Evolutionary conservation across 495 filamentous ascomycete genomes (phyloP), one percentile per base, ranked within the genome.

Genomic region (Aspergillus nanangensis): DNA sequence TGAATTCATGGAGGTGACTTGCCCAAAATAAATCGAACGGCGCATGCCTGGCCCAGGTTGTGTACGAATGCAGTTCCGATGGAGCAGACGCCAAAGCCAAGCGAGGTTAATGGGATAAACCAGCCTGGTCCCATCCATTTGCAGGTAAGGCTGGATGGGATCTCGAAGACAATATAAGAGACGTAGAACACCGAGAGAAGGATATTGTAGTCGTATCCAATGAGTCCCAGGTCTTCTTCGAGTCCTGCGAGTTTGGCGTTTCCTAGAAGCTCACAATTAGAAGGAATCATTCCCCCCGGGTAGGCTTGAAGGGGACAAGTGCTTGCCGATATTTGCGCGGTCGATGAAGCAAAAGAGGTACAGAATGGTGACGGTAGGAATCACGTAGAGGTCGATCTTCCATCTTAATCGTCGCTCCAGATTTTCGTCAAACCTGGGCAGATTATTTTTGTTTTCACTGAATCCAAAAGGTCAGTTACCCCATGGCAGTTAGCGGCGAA

Each of bases 121-220:
- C 67, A 76, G 9, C 75, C 70, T 3, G 69, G 68, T 0, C 72
- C 72, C 23, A 77, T 61, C 65, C 64, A 70, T 45, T 76, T 78
- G 55, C 74, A 77, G 18, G 57, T 58, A 25, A 78, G 64, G 58
- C 88, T 93, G 27, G 84, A 86, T 0, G 88, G 88, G 35, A 88
- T 78, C 61, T 93, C 88, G 50, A 91, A 90, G 38, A 89, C 46
- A 49, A 92, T 86, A 43, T 86, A 88, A 10, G 83, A 76, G 35
- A 87, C 67, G 56, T 82, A 87, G 69, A 87, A 88, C 44, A 87
- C 74, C 8, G 71, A 74, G n/a, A 87, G 60, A 10, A 85, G 76
- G 10, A 71, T 71, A 54, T 87, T 86, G 59, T 87, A 86, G 44
- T 85, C 76, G 36, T 81, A 71, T 19, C 62, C 55, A 17, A 62